Evolutionary conservation across 2,329 filamentous ascomycete genomes (phyloP).

Genomic region (Trichothecium sympodiale): DNA sequence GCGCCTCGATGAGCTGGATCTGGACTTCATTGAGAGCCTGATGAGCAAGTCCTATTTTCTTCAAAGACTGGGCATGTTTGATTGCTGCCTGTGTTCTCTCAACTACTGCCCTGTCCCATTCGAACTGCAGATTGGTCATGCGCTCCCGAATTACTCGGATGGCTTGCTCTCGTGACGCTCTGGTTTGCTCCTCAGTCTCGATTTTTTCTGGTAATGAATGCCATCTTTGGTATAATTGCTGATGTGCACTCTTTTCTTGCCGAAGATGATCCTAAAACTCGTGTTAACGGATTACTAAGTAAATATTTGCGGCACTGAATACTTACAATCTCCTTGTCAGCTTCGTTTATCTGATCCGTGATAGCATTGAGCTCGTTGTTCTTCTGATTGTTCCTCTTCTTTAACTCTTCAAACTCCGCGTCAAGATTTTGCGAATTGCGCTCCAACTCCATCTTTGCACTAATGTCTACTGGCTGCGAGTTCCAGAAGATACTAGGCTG

Average conservation of each 20-base stretch:
- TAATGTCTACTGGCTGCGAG: slow-evolving; percentile 60
- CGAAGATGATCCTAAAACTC: slow-evolving; percentile 35
- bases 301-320: background rate
- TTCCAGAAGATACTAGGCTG: slow-evolving; percentile 59
- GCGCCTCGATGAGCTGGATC: slow-evolving; percentile 64
- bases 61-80: slow-evolving; percentile 46
- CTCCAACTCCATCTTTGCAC: slow-evolving; percentile 51
- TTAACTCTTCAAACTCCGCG: slow-evolving; percentile 22
- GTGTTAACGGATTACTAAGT: slow-evolving; percentile 1
- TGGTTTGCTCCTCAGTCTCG: slow-evolving; percentile 26
- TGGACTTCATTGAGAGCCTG: slow-evolving; percentile 57
- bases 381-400: slow-evolving; percentile 18
- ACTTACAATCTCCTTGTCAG: slow-evolving; percentile 27
- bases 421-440: slow-evolving; percentile 34
- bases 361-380: slow-evolving; percentile 26
- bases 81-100: slow-evolving; percentile 44
- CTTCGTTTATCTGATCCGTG: slow-evolving; percentile 27
- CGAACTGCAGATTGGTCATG: slow-evolving; percentile 38
- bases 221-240: slow-evolving; percentile 55
- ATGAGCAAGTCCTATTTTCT: slow-evolving; percentile 49
- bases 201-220: slow-evolving; percentile 60
- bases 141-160: slow-evolving; percentile 19
- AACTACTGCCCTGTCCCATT: slow-evolving; percentile 44
- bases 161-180: slow-evolving; percentile 16
- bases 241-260: slow-evolving; percentile 54